A percentile compares a stretch with the other conserved stretches of the same genome.
Conservation (phyloP, 176 grass and related monocot genomes). For the Lolium perenne region DNA sequence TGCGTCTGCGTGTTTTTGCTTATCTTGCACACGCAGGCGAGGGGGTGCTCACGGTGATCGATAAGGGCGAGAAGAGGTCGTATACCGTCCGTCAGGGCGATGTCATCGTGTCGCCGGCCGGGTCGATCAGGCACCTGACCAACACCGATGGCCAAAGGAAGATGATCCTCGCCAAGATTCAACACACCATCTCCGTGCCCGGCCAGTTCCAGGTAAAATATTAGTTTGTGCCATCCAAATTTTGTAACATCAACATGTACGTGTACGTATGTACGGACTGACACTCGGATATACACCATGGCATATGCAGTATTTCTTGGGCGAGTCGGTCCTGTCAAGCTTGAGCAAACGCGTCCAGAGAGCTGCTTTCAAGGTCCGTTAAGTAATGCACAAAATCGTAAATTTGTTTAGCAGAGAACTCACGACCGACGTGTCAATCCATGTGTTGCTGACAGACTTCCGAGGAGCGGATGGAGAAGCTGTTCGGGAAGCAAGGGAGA, state of each 20-base stretch:
- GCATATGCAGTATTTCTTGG: slow-evolving; percentile 62
- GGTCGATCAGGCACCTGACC: slow-evolving; percentile 58
- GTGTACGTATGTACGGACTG: too few species aligned
- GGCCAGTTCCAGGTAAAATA: slow-evolving; percentile 55
- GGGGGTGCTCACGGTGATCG: slow-evolving; percentile 53
- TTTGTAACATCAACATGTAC: not conserved
- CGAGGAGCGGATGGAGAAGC: slow-evolving; percentile 33
- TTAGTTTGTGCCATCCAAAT: not conserved
- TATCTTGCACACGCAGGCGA: slow-evolving; percentile 39
- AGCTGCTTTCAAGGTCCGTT: slow-evolving; percentile 51
- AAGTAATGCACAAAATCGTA: not conserved
- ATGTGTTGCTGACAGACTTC: not conserved
- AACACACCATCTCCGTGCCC: slow-evolving; percentile 64
- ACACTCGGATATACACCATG: too few species aligned
- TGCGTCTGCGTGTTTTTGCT: too few species aligned
- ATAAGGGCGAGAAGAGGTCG: slow-evolving; percentile 58
- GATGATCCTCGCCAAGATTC: slow-evolving; percentile 62
- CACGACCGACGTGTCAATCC: too few species aligned
- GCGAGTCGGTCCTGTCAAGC: slow-evolving; percentile 50
- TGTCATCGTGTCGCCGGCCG: slow-evolving; percentile 59
- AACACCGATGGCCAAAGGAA: slow-evolving; percentile 76
- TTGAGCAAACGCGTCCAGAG: slow-evolving; percentile 44
- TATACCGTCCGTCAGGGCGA: slow-evolving; percentile 61
- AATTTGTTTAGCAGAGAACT: not conserved
- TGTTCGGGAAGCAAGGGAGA: slow-evolving; percentile 41